Conservation (phyloP, 108 stramenopile genomes). For the Parmales sp. region DNA sequence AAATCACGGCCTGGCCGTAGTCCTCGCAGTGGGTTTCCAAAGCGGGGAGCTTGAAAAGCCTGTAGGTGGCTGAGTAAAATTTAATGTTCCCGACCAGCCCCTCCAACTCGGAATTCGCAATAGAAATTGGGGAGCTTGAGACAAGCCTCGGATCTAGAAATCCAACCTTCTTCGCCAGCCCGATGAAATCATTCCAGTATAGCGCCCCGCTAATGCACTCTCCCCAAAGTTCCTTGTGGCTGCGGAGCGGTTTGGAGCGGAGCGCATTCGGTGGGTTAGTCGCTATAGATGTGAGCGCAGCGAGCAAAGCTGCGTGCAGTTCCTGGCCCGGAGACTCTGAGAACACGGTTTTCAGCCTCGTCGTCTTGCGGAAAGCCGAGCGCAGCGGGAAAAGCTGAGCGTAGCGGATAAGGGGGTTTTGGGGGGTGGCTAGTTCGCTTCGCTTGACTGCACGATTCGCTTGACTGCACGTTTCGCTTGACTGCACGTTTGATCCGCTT, state of each 20-base stretch:
- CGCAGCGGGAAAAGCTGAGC: no score
- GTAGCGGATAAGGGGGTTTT: no score
- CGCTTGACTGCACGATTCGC: no score
- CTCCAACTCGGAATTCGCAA: slow-evolving; percentile 61
- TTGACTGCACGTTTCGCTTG: no score
- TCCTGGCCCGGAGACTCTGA: no score
- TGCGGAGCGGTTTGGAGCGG: slow-evolving; percentile 21
- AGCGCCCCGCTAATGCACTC: slow-evolving; percentile 89
- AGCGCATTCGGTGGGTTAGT: no score
- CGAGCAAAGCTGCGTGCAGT: no score
- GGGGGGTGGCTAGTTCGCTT: no score
- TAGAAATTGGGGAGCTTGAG: slow-evolving; percentile 76
- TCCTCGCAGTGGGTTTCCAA: slow-evolving; percentile 74
- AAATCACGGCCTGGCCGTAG: slow-evolving; percentile 90
- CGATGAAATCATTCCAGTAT: slow-evolving; percentile 93
- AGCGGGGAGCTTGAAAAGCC: slow-evolving; percentile 71
- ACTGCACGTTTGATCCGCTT: no score
- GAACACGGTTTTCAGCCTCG: no score
- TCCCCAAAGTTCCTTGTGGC: slow-evolving; percentile 88
- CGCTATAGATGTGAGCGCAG: no score
- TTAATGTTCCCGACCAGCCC: slow-evolving; percentile 62
- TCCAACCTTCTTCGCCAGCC: slow-evolving; percentile 66
- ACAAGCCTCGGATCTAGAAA: slow-evolving; percentile 84
- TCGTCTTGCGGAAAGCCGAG: no score
- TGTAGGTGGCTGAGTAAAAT: slow-evolving; percentile 88